Percentiles rank a stretch among this genome's conserved stretches.
phyloP scores from a whole-genome alignment of 768 basidiomycete species.

The Kwoniella shandongensis region DNA sequence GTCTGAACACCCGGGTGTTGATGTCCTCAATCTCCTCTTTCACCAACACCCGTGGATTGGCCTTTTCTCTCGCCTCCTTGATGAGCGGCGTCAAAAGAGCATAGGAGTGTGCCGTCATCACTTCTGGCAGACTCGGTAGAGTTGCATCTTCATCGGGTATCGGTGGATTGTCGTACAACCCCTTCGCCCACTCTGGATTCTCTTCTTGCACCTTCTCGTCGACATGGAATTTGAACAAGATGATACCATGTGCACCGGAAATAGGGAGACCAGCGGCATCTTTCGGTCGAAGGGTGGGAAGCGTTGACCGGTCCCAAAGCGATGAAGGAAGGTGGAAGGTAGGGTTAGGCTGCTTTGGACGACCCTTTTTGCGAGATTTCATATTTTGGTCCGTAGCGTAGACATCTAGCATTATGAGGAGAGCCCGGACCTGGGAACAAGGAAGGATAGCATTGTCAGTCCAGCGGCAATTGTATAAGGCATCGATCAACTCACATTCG shows the following conservation, averaged over 20 bases:
- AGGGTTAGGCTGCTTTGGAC: conserved; percentile 40
- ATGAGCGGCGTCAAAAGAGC: conserved; percentile 12
- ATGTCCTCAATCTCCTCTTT: conserved; percentile 26
- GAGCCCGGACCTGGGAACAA: conserved; percentile 29
- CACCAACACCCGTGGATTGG: conserved; percentile 5
- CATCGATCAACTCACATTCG: conserved; percentile 24
- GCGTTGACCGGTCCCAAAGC: conserved; percentile 34
- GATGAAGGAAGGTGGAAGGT: conserved; percentile 40
- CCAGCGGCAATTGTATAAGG: neutral
- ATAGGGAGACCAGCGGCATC: conserved; percentile 37
- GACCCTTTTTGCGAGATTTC: conserved; percentile 33
- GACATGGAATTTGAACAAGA: conserved; percentile 48
- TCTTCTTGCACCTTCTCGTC: conserved; percentile 32
- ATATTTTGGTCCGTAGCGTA: conserved; percentile 33
- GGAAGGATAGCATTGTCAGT: conserved; percentile 7
- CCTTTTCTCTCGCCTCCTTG: conserved; percentile 13
- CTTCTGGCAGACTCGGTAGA: conserved; percentile 24
- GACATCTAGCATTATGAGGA: conserved; percentile 38
- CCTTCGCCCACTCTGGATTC: conserved; percentile 40
- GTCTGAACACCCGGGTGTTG: conserved; percentile 3
- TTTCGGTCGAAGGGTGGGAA: conserved; percentile 39
- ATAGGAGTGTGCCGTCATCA: conserved; percentile 23
- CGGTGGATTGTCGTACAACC: conserved; percentile 46
- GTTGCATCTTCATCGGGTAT: conserved; percentile 29
- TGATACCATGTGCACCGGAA: conserved; percentile 29